Base-by-base conservation (phyloP, 2,329 filamentous ascomycete species). In the Fusarium xylarioides region DNA sequence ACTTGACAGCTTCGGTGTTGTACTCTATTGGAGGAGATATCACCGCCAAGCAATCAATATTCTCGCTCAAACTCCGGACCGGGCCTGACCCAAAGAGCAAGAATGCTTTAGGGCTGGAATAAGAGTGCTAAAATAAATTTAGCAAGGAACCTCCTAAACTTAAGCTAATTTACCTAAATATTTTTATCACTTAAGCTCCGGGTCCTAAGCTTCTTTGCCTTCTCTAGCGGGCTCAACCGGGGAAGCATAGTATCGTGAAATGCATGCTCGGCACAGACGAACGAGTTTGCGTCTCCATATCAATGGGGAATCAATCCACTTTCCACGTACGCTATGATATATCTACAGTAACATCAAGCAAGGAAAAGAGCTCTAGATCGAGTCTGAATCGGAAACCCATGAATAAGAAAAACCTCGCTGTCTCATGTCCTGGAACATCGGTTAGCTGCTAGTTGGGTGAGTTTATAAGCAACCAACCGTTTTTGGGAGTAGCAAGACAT, bases 41-140 rank as follows among this genome's bases (percentile, higher is more conserved):
- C 38, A 23, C 32, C 42, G 56, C 70, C 58, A 59, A 70, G 54
- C 23, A 66, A 66, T 34, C 38, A 60, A 70, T 49, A 57, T 47
- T 61, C 40, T 66, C 60, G 62, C 49, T 73, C 66, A 73, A 74
- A 49, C 47, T 58, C 67, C 46, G 65, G 55, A 35, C 67, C 58
- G 57, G 44, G 44, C 16, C 44, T 30, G 44, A 47, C 15, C 26
- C 14, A 15, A 12, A 7, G 23, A 44, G 10, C 19, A 44, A 26
- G 16, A 44, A 26, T 28, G 26, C 18, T 21, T 30, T 10, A 7
- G 21, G 28, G 9, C 14, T 47, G 26, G 4, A 8, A 21, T n/a
- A n/a, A 32, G 46, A 32, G 28, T 49, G 46, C 28, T n/a, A 18
- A n/a, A 32, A 49, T 49, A 32, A 18, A n/a, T 18, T 8, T 12